Conservation (phyloP, 331 rosid species). For the Pyracantha coccinea region DNA sequence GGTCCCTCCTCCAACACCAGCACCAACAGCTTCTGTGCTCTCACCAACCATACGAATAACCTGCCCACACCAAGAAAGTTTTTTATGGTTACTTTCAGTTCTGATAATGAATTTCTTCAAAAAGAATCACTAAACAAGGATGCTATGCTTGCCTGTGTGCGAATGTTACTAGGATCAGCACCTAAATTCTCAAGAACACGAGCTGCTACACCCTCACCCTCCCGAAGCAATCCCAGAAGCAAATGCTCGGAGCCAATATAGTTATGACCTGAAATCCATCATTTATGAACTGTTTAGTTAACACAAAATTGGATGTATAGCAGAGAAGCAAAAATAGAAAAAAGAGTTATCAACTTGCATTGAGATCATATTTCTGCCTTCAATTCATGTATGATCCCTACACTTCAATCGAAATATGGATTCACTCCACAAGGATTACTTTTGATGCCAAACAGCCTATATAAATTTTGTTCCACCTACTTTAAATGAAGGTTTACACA, state of each 20-base stretch:
- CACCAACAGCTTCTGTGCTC: conserved; percentile 82
- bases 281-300: neutral
- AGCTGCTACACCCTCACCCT: conserved; percentile 98
- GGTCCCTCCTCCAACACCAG: conserved; percentile 82
- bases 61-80: conserved; percentile 27
- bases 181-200: conserved; percentile 96
- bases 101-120: neutral
- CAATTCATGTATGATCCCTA: neutral
- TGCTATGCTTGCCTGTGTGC: conserved; percentile 67
- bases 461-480: neutral
- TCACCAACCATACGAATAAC: conserved; percentile 98
- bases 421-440: neutral
- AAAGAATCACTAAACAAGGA: neutral
- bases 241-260: conserved; percentile 97
- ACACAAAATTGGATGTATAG: neutral
- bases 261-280: conserved; percentile 63
- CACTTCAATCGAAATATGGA: neutral
- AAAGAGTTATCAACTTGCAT: neutral
- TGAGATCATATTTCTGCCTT: neutral
- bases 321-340: neutral
- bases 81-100: neutral
- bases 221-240: conserved; percentile 95
- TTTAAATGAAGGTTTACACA: neutral
- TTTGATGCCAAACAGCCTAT: neutral
- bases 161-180: conserved; percentile 91